Base-by-base conservation (phyloP, 129 eudicot species). In the Arctium lappa region DNA sequence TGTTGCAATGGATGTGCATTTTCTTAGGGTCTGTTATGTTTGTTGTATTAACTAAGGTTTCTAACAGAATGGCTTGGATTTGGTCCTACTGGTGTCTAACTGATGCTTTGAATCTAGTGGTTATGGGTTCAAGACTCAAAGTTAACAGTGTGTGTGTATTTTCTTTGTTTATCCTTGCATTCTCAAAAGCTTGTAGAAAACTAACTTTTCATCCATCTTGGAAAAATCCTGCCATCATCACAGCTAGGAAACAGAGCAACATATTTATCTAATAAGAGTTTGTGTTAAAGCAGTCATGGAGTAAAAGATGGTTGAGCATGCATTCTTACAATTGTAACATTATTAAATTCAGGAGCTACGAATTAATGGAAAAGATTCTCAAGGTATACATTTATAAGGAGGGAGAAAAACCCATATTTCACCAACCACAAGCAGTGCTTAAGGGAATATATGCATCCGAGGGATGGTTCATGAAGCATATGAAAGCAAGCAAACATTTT, bases 391-490 rank as follows among this genome's bases (percentile, higher is more conserved):
- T 95, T 36, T 95, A 95, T 86, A 88, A 82, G 53, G 99, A 93
- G 48, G 99, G 99, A 9, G 86, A 86, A 56, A 86, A 86, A 68
- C 99, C 97, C 1, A 88, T 95, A 69, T 95, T 93, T 80, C 99
- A 95, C 82, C 85, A 76, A 74, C 92, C 99, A 71, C 79, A 73
- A 73, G 83, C 87, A 46, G 88, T 81, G 83, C 93, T 93, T 7
- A 88, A 85, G 76, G 97, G 99, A 62, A 93, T 93, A 74, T 95
- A 95, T 81, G 94, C 99, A 53, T 95, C 97, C 2, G 99, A 95
- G 84, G 99, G 99, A n/a, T 95, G 99, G 99, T 95, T 95, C 82
- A 93, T 95, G 97, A 95, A 93, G 84, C 93, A 75, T 22, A 80
- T 95, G 73, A 80, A 91, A 85, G 74, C 81, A 75, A 93, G 87